phyloP scores from a whole-genome alignment of 192 early-diverging fungal genomes.

The Gonapodya prolifera region DNA sequence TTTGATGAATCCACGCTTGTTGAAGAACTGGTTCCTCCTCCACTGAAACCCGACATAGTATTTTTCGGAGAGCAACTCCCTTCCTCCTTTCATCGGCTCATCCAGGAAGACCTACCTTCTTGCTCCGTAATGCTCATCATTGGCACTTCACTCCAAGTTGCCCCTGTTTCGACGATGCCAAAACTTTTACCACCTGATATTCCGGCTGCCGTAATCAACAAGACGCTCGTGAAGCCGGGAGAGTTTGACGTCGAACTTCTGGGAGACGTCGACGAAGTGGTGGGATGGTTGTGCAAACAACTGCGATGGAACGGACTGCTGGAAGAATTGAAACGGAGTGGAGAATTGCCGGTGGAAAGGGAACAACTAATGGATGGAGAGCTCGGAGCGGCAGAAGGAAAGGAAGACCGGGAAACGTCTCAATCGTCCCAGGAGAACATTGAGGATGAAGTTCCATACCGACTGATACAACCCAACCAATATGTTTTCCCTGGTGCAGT shows the following conservation, averaged over 20 bases:
- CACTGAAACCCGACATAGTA: slow-evolving; percentile 51
- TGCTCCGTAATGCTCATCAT: slow-evolving; percentile 89
- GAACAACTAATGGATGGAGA: not conserved
- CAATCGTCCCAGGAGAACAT: not conserved
- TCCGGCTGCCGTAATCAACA: not conserved
- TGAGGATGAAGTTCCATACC: not conserved
- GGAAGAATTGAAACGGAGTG: not conserved
- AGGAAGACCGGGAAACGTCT: not conserved
- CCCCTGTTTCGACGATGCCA: slow-evolving; percentile 56
- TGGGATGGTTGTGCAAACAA: not conserved
- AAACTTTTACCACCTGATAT: not conserved
- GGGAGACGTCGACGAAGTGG: not conserved
- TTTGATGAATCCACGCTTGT: slow-evolving; percentile 1
- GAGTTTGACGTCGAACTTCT: not conserved
- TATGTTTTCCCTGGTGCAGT: not conserved
- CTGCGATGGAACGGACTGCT: not conserved
- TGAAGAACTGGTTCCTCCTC: not conserved
- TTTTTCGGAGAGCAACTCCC: slow-evolving; percentile 96
- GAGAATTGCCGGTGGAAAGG: too few relatives aligned
- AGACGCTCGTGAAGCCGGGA: not conserved
- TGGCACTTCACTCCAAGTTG: slow-evolving; percentile 88
- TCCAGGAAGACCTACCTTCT: slow-evolving; percentile 56
- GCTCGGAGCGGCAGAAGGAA: not conserved
- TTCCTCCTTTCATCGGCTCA: slow-evolving; percentile 56
- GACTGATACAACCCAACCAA: not conserved